Conservation (phyloP, 2,329 filamentous ascomycete species). For the Cladophialophora chaetospira region DNA sequence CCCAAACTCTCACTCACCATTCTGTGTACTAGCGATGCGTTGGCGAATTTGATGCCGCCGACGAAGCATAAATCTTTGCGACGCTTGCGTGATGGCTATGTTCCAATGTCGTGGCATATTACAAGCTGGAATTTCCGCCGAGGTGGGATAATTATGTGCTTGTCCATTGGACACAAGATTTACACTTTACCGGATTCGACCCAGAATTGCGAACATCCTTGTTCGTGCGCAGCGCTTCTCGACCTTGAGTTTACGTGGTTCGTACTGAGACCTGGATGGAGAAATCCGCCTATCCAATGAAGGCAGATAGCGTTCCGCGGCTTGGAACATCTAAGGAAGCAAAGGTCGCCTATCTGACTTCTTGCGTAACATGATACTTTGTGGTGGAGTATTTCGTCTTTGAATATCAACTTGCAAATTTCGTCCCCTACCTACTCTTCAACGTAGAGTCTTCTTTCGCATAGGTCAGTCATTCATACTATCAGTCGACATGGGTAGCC, state of each 20-base stretch:
- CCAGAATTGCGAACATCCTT: slow-evolving; percentile 15
- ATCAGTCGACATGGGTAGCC: neutral
- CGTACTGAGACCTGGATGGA: neutral
- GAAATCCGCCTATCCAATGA: slow-evolving; percentile 1
- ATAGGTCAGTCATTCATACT: neutral
- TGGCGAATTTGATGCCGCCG: no score
- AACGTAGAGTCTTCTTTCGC: neutral
- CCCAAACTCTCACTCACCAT: no score
- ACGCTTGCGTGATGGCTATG: neutral
- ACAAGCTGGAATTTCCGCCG: neutral
- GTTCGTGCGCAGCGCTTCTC: neutral
- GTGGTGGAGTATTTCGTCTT: neutral
- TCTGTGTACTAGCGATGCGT: no score
- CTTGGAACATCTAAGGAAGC: no score
- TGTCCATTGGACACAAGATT: neutral
- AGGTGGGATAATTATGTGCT: neutral
- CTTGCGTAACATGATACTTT: no score
- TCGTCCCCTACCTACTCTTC: neutral
- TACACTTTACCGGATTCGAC: slow-evolving; percentile 7
- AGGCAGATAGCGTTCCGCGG: neutral
- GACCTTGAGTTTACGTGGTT: neutral
- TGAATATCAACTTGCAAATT: neutral
- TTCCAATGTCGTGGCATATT: neutral
- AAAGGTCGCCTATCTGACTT: neutral
- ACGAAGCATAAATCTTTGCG: no score